phyloP scores from a whole-genome alignment of 768 basidiomycete species.

The Leccinum broughii region DNA sequence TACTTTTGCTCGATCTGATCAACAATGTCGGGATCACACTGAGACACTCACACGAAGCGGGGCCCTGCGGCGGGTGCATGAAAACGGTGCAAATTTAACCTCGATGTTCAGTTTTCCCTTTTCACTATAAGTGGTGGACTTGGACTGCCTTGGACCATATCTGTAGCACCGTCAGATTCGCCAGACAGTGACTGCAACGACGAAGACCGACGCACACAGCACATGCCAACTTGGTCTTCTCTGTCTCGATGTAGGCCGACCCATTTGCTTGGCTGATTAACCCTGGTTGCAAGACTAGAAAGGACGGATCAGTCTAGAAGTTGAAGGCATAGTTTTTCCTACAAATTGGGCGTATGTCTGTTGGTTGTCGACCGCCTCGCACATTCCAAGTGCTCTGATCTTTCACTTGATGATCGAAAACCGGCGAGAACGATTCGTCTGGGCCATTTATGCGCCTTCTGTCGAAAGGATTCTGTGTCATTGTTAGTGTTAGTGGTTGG shows the following conservation, averaged over 20 bases:
- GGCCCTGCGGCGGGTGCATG: constrained; percentile 71
- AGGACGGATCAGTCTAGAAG: constrained; percentile 10
- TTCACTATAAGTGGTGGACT: constrained; percentile 79
- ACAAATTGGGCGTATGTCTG: constrained; percentile 89
- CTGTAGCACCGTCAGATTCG: constrained; percentile 36
- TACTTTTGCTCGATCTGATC: constrained; percentile 6
- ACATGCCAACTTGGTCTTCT: constrained; percentile 90
- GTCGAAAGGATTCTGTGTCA: constrained; percentile 68
- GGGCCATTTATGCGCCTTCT: constrained; percentile 89
- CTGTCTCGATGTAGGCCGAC: constrained; percentile 94
- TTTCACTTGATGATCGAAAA: constrained; percentile 48
- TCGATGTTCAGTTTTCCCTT: constrained; percentile 90
- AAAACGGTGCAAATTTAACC: constrained; percentile 96
- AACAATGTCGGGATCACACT: neutral
- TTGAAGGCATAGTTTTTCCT: constrained; percentile 26
- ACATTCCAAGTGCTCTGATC: constrained; percentile 16
- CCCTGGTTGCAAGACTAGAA: constrained; percentile 82
- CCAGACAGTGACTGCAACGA: neutral
- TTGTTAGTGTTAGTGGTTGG: constrained; percentile 14
- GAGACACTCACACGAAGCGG: constrained; percentile 74
- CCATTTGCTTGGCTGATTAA: constrained; percentile 94
- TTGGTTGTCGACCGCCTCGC: constrained; percentile 52
- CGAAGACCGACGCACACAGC: constrained; percentile 68
- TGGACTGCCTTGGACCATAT: constrained; percentile 85
- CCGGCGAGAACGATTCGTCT: constrained; percentile 72